Evolutionary conservation across 768 basidiomycete genomes (phyloP).

Genomic region (Phlebiopsis flavidoalba): DNA sequence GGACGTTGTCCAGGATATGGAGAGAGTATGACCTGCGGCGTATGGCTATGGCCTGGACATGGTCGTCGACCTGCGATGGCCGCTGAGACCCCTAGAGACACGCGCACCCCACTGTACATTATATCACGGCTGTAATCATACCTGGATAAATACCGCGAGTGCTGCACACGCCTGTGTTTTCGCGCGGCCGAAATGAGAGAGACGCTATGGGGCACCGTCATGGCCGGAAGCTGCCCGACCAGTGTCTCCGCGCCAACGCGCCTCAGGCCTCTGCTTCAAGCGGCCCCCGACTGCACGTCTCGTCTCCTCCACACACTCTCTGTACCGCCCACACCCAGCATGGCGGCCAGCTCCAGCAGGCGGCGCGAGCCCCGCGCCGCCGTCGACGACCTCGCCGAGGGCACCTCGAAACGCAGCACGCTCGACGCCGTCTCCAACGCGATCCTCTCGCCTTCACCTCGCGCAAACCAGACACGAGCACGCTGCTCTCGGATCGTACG

Average conservation of each 20-base stretch:
- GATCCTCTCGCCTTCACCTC: conserved; percentile 57
- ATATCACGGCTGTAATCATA: background rate
- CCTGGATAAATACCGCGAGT: background rate
- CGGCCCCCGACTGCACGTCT: background rate
- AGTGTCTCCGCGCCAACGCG: conserved; percentile 5
- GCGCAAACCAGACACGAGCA: conserved; percentile 61
- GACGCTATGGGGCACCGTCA: background rate
- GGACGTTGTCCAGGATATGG: conserved; percentile 22
- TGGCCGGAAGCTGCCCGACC: conserved; percentile 10
- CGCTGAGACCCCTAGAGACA: conserved; percentile 15
- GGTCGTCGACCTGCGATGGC: conserved; percentile 74
- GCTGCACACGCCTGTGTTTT: background rate
- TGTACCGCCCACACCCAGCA: conserved; percentile 5
- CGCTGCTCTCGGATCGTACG: conserved; percentile 74
- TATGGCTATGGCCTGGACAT: conserved; percentile 69
- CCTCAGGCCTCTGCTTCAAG: background rate
- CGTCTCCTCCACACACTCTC: background rate
- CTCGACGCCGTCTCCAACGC: conserved; percentile 65
- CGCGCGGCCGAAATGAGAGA: background rate
- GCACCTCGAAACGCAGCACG: conserved; percentile 29
- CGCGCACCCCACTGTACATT: background rate
- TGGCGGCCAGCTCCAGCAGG: conserved; percentile 24
- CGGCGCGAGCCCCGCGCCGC: conserved; percentile 36
- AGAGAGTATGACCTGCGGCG: conserved; percentile 67
- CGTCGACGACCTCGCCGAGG: conserved; percentile 31